phyloP scores from a whole-genome alignment of 257 asterid species.

The Solanum corneliomulleri region DNA sequence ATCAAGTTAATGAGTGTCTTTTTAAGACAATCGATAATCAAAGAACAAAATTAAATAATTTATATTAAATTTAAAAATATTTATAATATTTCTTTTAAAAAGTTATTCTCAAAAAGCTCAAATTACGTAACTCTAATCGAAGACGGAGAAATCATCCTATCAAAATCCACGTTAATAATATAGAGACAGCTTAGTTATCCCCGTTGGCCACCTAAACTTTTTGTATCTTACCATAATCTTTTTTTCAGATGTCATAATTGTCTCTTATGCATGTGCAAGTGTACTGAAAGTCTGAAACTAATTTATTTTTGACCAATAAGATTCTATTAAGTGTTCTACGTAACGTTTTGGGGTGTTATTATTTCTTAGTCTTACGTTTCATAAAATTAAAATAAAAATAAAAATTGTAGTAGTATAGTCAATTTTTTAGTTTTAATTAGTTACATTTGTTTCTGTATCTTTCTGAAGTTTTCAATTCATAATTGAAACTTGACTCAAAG shows the following conservation, averaged over 20 bases:
- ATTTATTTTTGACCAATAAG: background rate
- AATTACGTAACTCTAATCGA: no score
- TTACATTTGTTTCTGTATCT: background rate
- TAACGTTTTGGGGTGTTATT: background rate
- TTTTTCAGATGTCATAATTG: background rate
- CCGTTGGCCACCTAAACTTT: background rate
- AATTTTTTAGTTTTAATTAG: background rate
- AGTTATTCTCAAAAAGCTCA: no score
- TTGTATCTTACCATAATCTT: background rate
- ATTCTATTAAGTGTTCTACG: background rate
- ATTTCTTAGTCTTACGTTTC: background rate
- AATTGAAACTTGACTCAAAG: background rate
- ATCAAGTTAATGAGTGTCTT: background rate
- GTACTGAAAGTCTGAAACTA: background rate
- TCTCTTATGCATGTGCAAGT: background rate
- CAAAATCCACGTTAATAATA: background rate
- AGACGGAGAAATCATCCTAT: background rate
- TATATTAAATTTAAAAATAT: no score
- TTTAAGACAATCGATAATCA: no score
- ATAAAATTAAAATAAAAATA: background rate
- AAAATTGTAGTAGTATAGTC: background rate
- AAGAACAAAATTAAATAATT: no score
- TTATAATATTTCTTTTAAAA: no score
- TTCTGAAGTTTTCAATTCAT: background rate
- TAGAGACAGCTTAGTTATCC: background rate